phyloP scores from a whole-genome alignment of 1,284 basidiomycete genomes.

The Leccinum solheimii region DNA sequence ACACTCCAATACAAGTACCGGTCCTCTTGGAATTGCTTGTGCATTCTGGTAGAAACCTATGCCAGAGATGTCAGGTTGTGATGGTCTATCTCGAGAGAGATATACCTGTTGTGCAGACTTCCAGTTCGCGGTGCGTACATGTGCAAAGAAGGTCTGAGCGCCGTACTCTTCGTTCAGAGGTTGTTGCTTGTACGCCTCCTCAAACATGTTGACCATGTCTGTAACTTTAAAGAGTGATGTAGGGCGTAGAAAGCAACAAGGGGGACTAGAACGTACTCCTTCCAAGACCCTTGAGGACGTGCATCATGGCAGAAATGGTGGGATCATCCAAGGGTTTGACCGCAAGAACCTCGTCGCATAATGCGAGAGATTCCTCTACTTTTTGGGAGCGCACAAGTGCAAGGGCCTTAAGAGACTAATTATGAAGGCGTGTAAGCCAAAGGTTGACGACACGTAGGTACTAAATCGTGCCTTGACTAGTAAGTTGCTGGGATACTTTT shows the following conservation, averaged over 20 bases:
- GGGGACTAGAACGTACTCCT: slow-evolving; percentile 53
- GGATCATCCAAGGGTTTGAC: slow-evolving; percentile 67
- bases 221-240: slow-evolving; percentile 47
- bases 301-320: slow-evolving; percentile 76
- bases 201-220: slow-evolving; percentile 78
- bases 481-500: slow-evolving; percentile 72
- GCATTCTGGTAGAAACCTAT: slow-evolving; percentile 73
- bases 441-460: not conserved
- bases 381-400: slow-evolving; percentile 80
- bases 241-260: not conserved
- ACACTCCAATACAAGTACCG: slow-evolving; percentile 84
- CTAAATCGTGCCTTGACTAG: slow-evolving; percentile 62
- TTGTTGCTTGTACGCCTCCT: slow-evolving; percentile 75
- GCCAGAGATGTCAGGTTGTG: slow-evolving; percentile 5
- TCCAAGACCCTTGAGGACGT: slow-evolving; percentile 73
- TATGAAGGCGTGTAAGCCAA: slow-evolving; percentile 1
- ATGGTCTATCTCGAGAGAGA: not conserved
- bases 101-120: slow-evolving; percentile 75
- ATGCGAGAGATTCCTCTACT: slow-evolving; percentile 73
- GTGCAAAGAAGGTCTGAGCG: slow-evolving; percentile 80
- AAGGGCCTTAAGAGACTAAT: slow-evolving; percentile 75
- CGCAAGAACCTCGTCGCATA: slow-evolving; percentile 78
- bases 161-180: slow-evolving; percentile 81
- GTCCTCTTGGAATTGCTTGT: slow-evolving; percentile 76
- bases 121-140: slow-evolving; percentile 75